Evolutionary conservation across 1,284 basidiomycete species (phyloP).

Genomic region (Naganishia albida): DNA sequence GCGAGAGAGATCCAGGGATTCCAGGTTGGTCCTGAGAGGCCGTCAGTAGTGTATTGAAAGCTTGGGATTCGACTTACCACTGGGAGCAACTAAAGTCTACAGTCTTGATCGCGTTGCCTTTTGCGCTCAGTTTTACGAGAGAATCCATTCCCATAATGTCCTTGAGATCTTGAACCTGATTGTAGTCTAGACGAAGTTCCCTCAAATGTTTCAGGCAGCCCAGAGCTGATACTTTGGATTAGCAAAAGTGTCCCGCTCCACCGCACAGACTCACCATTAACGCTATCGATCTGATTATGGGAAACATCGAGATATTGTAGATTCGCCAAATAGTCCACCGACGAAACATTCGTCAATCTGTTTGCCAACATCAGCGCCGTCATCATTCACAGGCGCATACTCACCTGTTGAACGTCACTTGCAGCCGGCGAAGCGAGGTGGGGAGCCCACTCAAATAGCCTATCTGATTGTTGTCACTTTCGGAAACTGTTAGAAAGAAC

Average conservation of each 20-base stretch:
- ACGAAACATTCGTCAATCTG: slow-evolving; percentile 79
- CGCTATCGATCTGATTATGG: slow-evolving; percentile 81
- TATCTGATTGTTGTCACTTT: slow-evolving; percentile 79
- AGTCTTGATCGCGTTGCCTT: slow-evolving; percentile 69
- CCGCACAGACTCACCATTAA: slow-evolving; percentile 67
- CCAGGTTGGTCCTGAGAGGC: slow-evolving; percentile 68
- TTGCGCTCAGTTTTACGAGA: slow-evolving; percentile 78
- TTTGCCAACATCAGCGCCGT: slow-evolving; percentile 7
- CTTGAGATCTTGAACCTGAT: slow-evolving; percentile 72
- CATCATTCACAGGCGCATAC: slow-evolving; percentile 38
- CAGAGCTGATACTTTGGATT: slow-evolving; percentile 62
- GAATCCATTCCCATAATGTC: slow-evolving; percentile 77
- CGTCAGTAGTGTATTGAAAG: background rate
- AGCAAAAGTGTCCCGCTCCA: slow-evolving; percentile 34
- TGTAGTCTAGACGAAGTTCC: slow-evolving; percentile 84
- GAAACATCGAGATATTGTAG: slow-evolving; percentile 90
- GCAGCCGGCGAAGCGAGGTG: slow-evolving; percentile 71
- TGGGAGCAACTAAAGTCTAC: slow-evolving; percentile 66
- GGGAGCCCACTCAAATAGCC: slow-evolving; percentile 87
- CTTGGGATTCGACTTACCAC: slow-evolving; percentile 62
- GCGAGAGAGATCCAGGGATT: slow-evolving; percentile 77
- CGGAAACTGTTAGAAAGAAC: slow-evolving; percentile 28
- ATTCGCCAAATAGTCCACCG: slow-evolving; percentile 81
- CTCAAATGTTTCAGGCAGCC: slow-evolving; percentile 78
- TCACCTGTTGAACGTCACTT: slow-evolving; percentile 74